Conservation (phyloP, 495 filamentous ascomycete species). For the Gamarada debralockiae region DNA sequence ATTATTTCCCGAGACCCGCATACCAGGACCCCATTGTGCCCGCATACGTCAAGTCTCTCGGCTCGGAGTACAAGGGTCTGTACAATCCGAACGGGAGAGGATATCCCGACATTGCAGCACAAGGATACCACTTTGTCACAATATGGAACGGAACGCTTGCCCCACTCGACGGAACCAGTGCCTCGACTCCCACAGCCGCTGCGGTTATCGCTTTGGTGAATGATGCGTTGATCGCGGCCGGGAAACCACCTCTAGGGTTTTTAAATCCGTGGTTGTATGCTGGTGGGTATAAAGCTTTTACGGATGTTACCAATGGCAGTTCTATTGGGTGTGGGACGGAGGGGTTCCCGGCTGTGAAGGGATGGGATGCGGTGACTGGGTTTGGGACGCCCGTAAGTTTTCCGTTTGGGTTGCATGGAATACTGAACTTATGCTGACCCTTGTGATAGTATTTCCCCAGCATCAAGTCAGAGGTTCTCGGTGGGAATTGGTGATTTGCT, state of each 20-base stretch:
- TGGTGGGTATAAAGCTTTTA: slow-evolving; percentile 50
- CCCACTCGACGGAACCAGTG: slow-evolving; percentile 38
- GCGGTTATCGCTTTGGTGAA: slow-evolving; percentile 57
- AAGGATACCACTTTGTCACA: slow-evolving; percentile 43
- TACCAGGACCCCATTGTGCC: slow-evolving; percentile 61
- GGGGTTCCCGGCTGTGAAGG: slow-evolving; percentile 48
- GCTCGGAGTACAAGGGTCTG: slow-evolving; percentile 6
- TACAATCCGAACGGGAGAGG: slow-evolving; percentile 56
- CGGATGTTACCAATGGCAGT: slow-evolving; percentile 53
- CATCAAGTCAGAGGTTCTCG: too few species aligned
- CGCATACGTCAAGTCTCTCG: slow-evolving; percentile 43
- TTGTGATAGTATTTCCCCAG: too few species aligned
- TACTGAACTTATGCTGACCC: too few species aligned
- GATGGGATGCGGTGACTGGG: slow-evolving; percentile 65
- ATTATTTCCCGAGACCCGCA: slow-evolving; percentile 55
- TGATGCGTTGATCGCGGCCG: slow-evolving; percentile 51
- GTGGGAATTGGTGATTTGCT: too few species aligned
- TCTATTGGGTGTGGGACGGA: slow-evolving; percentile 43
- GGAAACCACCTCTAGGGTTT: slow-evolving; percentile 57
- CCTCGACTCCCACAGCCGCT: slow-evolving; percentile 30
- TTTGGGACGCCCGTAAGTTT: slow-evolving; percentile 59
- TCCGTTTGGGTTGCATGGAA: too few species aligned
- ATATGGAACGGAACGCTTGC: slow-evolving; percentile 36
- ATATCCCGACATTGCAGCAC: slow-evolving; percentile 69
- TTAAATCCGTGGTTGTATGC: slow-evolving; percentile 59